A percentile compares a stretch with the other conserved stretches of the same genome.
Conservation (phyloP, 2,329 filamentous ascomycete species). For the Colletotrichum aenigma region DNA sequence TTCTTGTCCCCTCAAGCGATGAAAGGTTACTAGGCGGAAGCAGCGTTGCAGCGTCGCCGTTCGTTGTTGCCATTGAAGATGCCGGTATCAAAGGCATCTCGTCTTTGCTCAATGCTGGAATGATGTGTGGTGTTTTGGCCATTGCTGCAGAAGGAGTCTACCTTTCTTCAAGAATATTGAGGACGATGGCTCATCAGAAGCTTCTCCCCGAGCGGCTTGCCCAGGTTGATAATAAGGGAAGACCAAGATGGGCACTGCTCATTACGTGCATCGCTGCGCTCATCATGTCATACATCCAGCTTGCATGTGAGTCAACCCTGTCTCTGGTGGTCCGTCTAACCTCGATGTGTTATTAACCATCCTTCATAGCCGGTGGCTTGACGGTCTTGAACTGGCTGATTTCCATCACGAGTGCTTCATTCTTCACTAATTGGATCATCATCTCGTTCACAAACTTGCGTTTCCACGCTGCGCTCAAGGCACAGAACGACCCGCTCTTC, state of each 20-base stretch:
- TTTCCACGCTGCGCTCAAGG: not conserved
- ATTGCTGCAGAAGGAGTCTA: not conserved
- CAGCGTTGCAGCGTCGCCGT: not conserved
- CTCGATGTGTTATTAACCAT: not conserved
- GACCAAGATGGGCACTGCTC: not conserved
- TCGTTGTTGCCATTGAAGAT: not conserved
- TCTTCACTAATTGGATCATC: not conserved
- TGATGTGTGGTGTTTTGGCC: not conserved
- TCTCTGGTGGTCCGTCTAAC: not conserved
- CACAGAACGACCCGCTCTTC: not conserved
- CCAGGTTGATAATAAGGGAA: not conserved
- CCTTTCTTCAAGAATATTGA: not conserved
- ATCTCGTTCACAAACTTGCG: not conserved
- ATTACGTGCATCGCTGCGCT: not conserved
- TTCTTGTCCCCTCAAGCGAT: not conserved
- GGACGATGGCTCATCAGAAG: not conserved
- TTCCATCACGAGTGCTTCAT: not conserved
- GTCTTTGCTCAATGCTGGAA: not conserved
- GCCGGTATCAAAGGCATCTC: not conserved
- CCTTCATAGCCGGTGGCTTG: not conserved
- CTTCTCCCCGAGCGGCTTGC: not conserved
- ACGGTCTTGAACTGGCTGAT: not conserved
- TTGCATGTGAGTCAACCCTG: not conserved
- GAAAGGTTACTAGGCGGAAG: not conserved
- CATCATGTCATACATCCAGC: not conserved